Conservation (phyloP, 2,329 filamentous ascomycete genomes). For the Cryphonectria parasitica region DNA sequence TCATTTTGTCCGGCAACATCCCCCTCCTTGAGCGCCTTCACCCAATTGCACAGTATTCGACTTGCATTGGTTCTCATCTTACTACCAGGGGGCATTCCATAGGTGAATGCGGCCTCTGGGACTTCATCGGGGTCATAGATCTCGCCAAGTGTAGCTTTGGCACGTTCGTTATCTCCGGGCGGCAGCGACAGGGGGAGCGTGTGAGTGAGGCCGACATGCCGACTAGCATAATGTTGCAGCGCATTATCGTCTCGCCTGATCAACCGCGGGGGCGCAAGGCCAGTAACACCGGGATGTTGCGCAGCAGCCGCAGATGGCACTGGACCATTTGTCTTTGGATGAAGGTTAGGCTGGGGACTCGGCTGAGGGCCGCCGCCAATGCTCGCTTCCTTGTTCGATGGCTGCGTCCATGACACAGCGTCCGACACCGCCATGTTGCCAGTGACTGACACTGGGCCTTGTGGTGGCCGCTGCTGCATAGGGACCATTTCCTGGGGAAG, state of each 20-base stretch:
- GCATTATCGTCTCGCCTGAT: constrained; percentile 23
- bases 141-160: constrained; percentile 21
- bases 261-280: constrained; percentile 22
- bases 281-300: constrained; percentile 7
- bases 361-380: background rate
- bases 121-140: constrained; percentile 23
- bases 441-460: constrained; percentile 3
- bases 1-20: constrained; percentile 22
- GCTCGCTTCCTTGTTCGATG: constrained; percentile 8
- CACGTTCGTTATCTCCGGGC: constrained; percentile 5
- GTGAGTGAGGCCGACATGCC: constrained; percentile 20
- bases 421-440: constrained; percentile 1
- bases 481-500: constrained; percentile 21
- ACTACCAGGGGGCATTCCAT: constrained; percentile 9
- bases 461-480: constrained; percentile 9
- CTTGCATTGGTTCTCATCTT: constrained; percentile 10
- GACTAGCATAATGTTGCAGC: constrained; percentile 11
- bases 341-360: constrained; percentile 1
- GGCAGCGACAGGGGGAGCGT: background rate
- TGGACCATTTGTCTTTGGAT: constrained; percentile 3
- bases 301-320: constrained; percentile 2
- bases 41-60: constrained; percentile 24
- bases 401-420: constrained; percentile 9
- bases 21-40: constrained; percentile 20
- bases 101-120: constrained; percentile 7